Evolutionary conservation across 2,329 filamentous ascomycete genomes (phyloP), one percentile per base, ranked within the genome.

Genomic region (Aschersonia sp.): DNA sequence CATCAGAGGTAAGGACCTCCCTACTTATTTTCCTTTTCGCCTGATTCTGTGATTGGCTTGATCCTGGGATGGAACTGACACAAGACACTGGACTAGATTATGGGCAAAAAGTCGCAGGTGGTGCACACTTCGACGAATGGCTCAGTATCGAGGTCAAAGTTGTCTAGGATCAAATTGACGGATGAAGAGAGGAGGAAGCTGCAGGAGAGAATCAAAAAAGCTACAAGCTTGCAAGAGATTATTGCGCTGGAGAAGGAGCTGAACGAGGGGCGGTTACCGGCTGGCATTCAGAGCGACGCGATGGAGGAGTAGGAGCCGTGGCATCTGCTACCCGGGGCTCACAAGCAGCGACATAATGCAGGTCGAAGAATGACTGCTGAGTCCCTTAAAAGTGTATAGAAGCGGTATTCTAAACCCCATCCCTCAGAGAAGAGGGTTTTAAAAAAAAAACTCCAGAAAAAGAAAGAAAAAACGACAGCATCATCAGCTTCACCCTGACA

Each of bases 171-270:
- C 56, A 86, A 89, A 66, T 71, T 95, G 55, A 95, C 89, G 4
- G 87, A 90, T 39, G 81, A 81, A 60, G 92, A 98, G 74, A 84
- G 83, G 71, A 84, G 83, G 72, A 77, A 79, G 53, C 77, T 97
- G 51, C 82, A 94, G 66, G 83, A 87, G 59, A 74, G 90, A 68
- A 94, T 98, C 64, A 81, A 81, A 65, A 87, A 86, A 59, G 90
- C 92, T 5, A 88, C 83, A 63, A 94, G 84, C 59, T 64, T 98
- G 59, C 83, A 88, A 55, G 92, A 97, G 68, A 94, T 98, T 61
- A 83, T 87, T 49, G 76, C 79, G 55, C 64, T 98, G 60, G 92
- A 98, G 71, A 94, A 90, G 70, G 87, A 92, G 65, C 68, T 97
- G 54, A 85, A 86, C 52, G 90, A 97, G 64, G 92, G 92, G 2